Evolutionary conservation across 441 rosid species (phyloP), one percentile per base, ranked within the genome.

Genomic region (Raphanus hybrid): DNA sequence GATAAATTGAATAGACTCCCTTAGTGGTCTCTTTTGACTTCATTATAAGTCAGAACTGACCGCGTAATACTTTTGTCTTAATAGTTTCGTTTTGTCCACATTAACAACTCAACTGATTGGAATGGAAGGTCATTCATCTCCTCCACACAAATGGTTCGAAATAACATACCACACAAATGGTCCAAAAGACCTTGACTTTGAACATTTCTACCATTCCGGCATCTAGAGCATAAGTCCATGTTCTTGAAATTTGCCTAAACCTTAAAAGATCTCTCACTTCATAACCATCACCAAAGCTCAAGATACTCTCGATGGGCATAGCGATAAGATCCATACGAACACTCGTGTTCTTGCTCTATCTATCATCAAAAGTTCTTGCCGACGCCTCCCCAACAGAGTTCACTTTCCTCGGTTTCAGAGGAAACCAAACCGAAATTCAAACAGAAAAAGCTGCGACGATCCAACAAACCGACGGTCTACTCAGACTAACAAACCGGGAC

Each of bases 391-490:
- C 74, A 45, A 64, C 77, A 4, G 61, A 14, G 0, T 90, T 89
- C 89, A 67, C 43, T 74, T 91, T 85, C 71, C 41, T 76, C 55
- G 88, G 88, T 20, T 91, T 91, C 79, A 84, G 41, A 43, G 83
- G 69, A 54, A 67, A 11, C 3, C 77, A 64, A 29, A 20, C 68
- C 0, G 0, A 60, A 0, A 72, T 87, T 3, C 12, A 2, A 11
- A 74, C 70, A 8, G 76, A 85, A n/a, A 45, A 74, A 35, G 85
- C 77, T 69, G 74, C 87, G 12, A 34, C 34, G 9, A n/a, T 83
- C 82, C 74, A 68, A 64, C n/a, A 73, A 27, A 71, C 68, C 14
- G 87, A 87, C 16, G 86, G 80, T 23, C 75, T 77, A 9, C 85
- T 87, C 32, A 86, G 74, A 80, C 91, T 88, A 71, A 88, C 95